Conservation (phyloP, 768 basidiomycete genomes). For the Russula virescens region DNA sequence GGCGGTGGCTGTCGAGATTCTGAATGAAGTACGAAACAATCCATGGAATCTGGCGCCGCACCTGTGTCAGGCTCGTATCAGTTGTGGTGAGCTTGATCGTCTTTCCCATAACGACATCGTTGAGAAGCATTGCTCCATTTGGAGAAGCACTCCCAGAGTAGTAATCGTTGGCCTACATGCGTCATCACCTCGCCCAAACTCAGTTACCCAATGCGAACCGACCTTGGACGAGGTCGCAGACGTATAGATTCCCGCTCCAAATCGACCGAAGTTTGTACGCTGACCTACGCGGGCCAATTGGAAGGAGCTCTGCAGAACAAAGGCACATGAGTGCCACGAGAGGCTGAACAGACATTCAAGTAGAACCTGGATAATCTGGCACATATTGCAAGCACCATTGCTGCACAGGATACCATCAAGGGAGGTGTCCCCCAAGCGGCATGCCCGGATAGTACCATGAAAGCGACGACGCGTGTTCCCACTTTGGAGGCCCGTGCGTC, state of each 20-base stretch:
- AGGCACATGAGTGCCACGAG: neutral
- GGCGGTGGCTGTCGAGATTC: constrained; percentile 23
- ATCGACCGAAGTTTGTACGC: constrained; percentile 26
- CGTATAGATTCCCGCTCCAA: constrained; percentile 28
- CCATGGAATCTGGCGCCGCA: neutral
- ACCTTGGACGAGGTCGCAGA: constrained; percentile 30
- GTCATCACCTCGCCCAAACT: neutral
- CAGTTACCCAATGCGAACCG: neutral
- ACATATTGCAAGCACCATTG: constrained; percentile 22
- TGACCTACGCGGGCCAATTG: constrained; percentile 15
- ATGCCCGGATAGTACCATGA: constrained; percentile 28
- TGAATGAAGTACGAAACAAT: neutral
- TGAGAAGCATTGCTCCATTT: constrained; percentile 26
- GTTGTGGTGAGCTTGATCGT: constrained; percentile 16
- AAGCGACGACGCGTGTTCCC: constrained; percentile 29
- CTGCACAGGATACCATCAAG: constrained; percentile 19
- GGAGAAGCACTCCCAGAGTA: constrained; percentile 15
- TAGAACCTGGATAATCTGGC: constrained; percentile 25
- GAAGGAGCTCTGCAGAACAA: constrained; percentile 25
- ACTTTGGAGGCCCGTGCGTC: neutral
- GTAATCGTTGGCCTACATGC: constrained; percentile 26
- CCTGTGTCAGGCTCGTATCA: constrained; percentile 23
- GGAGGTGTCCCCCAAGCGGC: constrained; percentile 26
- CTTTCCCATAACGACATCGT: constrained; percentile 28
- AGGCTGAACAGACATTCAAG: no score